Evolutionary conservation across 192 early-diverging fungal genomes (phyloP), one percentile per base, ranked within the genome.

Genomic region (Entophlyctis helioformis): DNA sequence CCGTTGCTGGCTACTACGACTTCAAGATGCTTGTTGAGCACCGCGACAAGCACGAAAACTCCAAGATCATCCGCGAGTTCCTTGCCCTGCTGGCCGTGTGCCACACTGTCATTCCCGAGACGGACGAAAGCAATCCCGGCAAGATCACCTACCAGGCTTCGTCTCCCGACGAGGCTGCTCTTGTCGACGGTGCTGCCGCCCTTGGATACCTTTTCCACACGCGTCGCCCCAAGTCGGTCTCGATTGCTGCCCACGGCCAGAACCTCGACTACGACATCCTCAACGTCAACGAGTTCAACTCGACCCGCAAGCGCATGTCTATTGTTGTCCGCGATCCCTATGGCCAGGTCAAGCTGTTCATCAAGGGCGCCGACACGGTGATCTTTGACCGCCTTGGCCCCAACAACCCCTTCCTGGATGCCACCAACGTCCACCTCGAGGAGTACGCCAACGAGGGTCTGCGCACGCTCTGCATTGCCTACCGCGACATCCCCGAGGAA

Each of bases 91-190:
- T 98, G 19, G 76, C 89, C 19, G 84, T 87, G 9, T 98, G 95
- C 57, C 95, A 98, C 59, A 98, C 95, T 8, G 95, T 98, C 26
- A 98, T 98, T 51, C 92, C 95, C n/a, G 95, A 98, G 60, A 18
- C 40, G 53, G 69, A 62, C 49, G 69, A 72, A 19, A 52, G 65
- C 32, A 72, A 71, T 16, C 74, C 74, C 0, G 64, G 62, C 1
- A 78, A 82, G 24, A 80, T 96, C 39, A 60, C 80, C 10, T 98
- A 95, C 70, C 92, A 98, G 61, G 92, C 95, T 5, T 84, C 86
- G 0, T 96, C 92, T 3, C 95, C 95, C 0, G 95, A 98, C 57
- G 95, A 98, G 60, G 91, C 81, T 33, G 95, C 95, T 2, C 63
- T 98, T 25, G 85, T 84, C 12, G 67, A 78, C 44, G 81, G 74